These are phyloP conservation scores for Poa pratensis DNA, from an alignment of 176 grass and related monocot genomes.

Conservation along the genomic window DNA sequence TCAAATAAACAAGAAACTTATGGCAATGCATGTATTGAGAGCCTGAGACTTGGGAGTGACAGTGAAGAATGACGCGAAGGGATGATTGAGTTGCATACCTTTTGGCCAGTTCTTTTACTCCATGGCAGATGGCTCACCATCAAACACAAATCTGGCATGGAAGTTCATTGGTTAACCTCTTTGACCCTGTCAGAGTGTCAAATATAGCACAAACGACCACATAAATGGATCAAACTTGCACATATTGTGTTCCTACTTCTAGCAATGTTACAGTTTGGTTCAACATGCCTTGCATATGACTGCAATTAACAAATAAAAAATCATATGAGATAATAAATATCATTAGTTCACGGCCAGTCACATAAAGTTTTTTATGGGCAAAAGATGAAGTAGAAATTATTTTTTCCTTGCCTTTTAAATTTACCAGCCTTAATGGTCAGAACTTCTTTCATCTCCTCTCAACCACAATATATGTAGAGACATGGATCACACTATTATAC, in stretches of 20 bases:
- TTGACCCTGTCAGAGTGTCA: slow-evolving; percentile 3
- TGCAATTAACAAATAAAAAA: not conserved
- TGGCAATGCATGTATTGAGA: not conserved
- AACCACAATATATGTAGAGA: slow-evolving; percentile 61
- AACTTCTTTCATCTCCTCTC: slow-evolving; percentile 66
- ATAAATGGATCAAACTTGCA: slow-evolving; percentile 54
- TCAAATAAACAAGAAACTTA: slow-evolving; percentile 48
- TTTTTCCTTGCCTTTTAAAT: slow-evolving; percentile 68
- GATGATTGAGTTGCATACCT: slow-evolving; percentile 43
- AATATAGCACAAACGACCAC: slow-evolving; percentile 19
- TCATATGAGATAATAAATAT: not conserved
- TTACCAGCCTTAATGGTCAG: slow-evolving; percentile 74
- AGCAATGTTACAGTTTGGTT: slow-evolving; percentile 74
- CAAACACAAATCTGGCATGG: slow-evolving; percentile 78
- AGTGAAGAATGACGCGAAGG: slow-evolving; percentile 10
- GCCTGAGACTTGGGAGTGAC: not conserved
- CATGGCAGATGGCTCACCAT: slow-evolving; percentile 70
- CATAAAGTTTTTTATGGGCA: not conserved
- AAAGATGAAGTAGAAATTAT: not conserved
- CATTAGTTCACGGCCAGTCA: not conserved
- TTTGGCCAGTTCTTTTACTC: slow-evolving; percentile 79
- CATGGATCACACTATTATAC: not conserved
- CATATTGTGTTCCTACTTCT: slow-evolving; percentile 77
- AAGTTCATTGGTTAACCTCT: slow-evolving; percentile 5
- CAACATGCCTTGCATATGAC: slow-evolving; percentile 88